Conservation (phyloP, 2,329 filamentous ascomycete genomes). For the Fusarium burgessii region DNA sequence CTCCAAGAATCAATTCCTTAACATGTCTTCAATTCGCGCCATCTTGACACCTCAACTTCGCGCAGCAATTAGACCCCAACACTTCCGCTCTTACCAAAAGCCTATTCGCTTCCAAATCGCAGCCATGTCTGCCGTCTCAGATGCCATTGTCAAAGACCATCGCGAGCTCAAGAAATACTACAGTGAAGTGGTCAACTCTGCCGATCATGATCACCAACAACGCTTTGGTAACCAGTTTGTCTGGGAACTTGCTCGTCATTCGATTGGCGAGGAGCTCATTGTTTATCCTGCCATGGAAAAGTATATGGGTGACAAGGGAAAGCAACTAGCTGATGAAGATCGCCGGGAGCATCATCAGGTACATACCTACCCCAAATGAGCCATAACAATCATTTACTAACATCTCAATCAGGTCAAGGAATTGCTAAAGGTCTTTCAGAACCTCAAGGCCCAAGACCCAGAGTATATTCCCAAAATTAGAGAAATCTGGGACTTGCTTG, state of each 20-base stretch:
- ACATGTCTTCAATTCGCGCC: conserved; percentile 9
- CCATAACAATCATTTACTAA: too few species aligned
- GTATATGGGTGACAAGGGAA: conserved; percentile 57
- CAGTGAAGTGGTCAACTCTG: conserved; percentile 54
- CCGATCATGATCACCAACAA: conserved; percentile 53
- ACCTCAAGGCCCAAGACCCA: conserved; percentile 53
- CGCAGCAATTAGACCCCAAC: background rate
- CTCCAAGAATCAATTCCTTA: background rate
- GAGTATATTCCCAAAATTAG: conserved; percentile 59
- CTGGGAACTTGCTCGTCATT: conserved; percentile 63
- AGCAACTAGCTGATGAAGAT: conserved; percentile 60
- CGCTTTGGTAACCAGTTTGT: conserved; percentile 60
- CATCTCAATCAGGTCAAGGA: conserved; percentile 60
- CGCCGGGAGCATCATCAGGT: conserved; percentile 60
- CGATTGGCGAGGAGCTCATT: conserved; percentile 62
- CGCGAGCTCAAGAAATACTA: conserved; percentile 53
- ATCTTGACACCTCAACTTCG: background rate
- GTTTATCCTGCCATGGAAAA: conserved; percentile 67
- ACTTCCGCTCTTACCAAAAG: background rate
- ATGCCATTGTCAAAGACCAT: conserved; percentile 48
- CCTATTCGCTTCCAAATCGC: background rate
- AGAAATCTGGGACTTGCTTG: conserved; percentile 57
- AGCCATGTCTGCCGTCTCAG: conserved; percentile 30
- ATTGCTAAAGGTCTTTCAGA: conserved; percentile 62
- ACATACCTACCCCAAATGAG: too few species aligned